Conservation (phyloP, 441 rosid genomes). For the Euphorbia corollata region DNA sequence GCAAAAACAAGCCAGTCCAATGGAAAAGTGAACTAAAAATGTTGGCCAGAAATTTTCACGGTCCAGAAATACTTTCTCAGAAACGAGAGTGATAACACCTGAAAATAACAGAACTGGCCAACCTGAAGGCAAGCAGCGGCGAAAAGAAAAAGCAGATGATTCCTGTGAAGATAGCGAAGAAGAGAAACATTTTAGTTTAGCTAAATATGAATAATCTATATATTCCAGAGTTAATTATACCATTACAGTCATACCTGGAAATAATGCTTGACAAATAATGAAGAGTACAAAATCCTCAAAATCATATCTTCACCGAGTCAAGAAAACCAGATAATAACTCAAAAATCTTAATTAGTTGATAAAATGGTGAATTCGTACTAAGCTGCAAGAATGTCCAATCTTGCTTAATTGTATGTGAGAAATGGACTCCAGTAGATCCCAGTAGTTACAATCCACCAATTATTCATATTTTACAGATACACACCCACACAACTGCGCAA, state of each 20-base stretch:
- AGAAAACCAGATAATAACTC: constrained; percentile 27
- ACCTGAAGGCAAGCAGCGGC: constrained; percentile 62
- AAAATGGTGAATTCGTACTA: neutral
- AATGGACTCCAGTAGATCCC: neutral
- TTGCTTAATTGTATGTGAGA: no score
- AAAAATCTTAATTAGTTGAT: neutral
- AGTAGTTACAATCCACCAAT: neutral
- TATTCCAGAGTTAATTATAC: constrained; percentile 8
- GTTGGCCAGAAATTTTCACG: constrained; percentile 57
- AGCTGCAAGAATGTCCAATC: neutral
- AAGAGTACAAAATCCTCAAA: constrained; percentile 66
- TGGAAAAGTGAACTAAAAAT: constrained; percentile 51
- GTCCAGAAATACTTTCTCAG: constrained; percentile 59
- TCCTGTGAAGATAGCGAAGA: constrained; percentile 32
- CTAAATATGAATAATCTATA: constrained; percentile 11
- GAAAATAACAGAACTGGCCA: constrained; percentile 55
- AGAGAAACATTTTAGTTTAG: constrained; percentile 6
- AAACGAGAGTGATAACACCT: constrained; percentile 45
- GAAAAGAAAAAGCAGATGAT: constrained; percentile 53
- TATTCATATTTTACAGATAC: neutral
- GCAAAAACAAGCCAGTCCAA: constrained; percentile 67
- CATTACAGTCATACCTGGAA: constrained; percentile 49
- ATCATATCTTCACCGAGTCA: constrained; percentile 63
- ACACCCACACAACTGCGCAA: neutral
- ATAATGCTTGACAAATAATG: constrained; percentile 52